Evolutionary conservation across 768 basidiomycete genomes (phyloP).

Genomic region (Tulasnella sp.): DNA sequence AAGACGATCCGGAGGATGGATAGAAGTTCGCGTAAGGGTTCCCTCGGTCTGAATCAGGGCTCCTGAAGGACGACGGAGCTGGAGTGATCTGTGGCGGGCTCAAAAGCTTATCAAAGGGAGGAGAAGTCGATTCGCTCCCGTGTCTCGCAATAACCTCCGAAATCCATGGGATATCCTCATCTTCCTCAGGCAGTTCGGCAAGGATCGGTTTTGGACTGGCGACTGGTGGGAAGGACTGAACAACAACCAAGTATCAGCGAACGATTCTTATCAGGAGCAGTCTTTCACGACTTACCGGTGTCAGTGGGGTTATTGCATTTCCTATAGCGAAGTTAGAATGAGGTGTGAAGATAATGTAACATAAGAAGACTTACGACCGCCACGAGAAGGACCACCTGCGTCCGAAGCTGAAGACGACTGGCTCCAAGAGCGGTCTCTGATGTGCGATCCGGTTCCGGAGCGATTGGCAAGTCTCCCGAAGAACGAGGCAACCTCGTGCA

Average conservation of each 20-base stretch:
- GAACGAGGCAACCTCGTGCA: slow-evolving; percentile 26
- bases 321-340: not conserved
- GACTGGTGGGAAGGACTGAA: not conserved
- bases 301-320: not conserved
- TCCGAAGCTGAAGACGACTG: not conserved
- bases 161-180: not conserved
- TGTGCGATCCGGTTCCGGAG: not conserved
- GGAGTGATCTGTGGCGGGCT: not conserved
- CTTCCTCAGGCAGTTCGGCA: not conserved
- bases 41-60: not conserved
- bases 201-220: not conserved
- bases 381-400: not conserved
- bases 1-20: not conserved
- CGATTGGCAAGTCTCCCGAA: not conserved
- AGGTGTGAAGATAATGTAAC: not conserved
- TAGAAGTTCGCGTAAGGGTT: not conserved
- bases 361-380: not conserved
- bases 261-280: not conserved
- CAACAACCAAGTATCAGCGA: not conserved
- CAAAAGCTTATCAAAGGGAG: not conserved
- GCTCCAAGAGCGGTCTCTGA: not conserved
- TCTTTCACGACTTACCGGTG: not conserved
- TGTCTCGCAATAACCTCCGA: not conserved
- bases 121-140: not conserved
- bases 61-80: not conserved